Conservation (phyloP, 257 asterid species). For the Apocynum venetum region DNA sequence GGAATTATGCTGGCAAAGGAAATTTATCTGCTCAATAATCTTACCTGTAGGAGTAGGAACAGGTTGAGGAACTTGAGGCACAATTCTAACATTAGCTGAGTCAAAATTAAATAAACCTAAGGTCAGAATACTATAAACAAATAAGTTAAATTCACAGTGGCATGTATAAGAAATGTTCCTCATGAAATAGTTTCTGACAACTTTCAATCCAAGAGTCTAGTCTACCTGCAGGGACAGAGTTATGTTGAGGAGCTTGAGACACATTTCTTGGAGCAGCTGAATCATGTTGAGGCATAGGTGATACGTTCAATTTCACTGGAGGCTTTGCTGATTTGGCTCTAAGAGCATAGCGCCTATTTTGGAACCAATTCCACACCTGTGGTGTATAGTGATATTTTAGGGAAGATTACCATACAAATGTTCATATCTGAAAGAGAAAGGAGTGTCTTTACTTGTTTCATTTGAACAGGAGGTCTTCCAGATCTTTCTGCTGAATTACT, state of each 20-base stretch:
- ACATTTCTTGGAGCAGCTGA: slow-evolving; percentile 42
- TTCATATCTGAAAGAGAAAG: neutral
- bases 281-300: slow-evolving; percentile 45
- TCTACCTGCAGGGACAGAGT: slow-evolving; percentile 32
- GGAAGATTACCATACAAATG: neutral
- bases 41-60: slow-evolving; percentile 57
- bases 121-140: slow-evolving; percentile 4
- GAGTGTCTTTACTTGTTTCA: slow-evolving; percentile 59
- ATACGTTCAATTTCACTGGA: slow-evolving; percentile 44
- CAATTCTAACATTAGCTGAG: slow-evolving; percentile 39
- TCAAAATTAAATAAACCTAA: slow-evolving; percentile 15
- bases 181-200: neutral
- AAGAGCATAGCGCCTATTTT: slow-evolving; percentile 77
- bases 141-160: neutral
- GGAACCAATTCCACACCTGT: slow-evolving; percentile 55
- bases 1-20: neutral
- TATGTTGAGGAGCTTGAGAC: slow-evolving; percentile 44
- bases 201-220: neutral
- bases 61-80: slow-evolving; percentile 53
- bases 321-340: slow-evolving; percentile 61
- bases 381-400: slow-evolving; percentile 2
- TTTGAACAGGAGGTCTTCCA: slow-evolving; percentile 67
- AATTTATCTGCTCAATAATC: slow-evolving; percentile 14
- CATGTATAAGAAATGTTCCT: neutral
- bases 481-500: slow-evolving; percentile 77